Evolutionary conservation across 2,329 filamentous ascomycete genomes (phyloP).

Genomic region (Aspergillus pseudoviridinutans): DNA sequence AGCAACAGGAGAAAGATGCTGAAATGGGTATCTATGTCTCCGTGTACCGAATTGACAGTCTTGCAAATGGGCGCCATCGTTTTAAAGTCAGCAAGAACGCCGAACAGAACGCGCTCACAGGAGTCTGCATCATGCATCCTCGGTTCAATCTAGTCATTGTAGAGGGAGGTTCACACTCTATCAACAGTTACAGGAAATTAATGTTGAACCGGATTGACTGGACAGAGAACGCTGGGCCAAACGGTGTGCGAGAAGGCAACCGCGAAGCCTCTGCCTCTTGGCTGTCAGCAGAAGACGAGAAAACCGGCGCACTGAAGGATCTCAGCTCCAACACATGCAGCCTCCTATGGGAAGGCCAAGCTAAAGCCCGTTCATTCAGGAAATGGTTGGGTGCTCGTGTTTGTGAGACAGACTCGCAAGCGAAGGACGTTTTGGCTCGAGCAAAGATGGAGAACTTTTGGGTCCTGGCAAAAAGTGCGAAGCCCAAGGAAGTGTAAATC

Average conservation of each 20-base stretch:
- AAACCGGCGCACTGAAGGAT: slow-evolving; percentile 70
- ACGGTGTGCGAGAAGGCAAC: slow-evolving; percentile 53
- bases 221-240: slow-evolving; percentile 78
- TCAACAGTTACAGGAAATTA: slow-evolving; percentile 82
- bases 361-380: slow-evolving; percentile 73
- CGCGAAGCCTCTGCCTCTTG: slow-evolving; percentile 63
- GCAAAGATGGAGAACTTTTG: slow-evolving; percentile 95
- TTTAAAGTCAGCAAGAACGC: slow-evolving; percentile 93
- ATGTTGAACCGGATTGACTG: slow-evolving; percentile 94
- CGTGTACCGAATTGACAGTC: slow-evolving; percentile 82
- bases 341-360: slow-evolving; percentile 86
- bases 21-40: slow-evolving; percentile 79
- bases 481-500: slow-evolving; percentile 29
- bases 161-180: slow-evolving; percentile 81
- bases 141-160: slow-evolving; percentile 85
- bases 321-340: slow-evolving; percentile 76
- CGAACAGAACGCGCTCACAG: slow-evolving; percentile 80
- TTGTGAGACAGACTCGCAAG: slow-evolving; percentile 90
- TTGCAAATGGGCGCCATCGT: slow-evolving; percentile 89
- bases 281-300: slow-evolving; percentile 74
- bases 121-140: slow-evolving; percentile 88
- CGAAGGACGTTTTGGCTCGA: slow-evolving; percentile 71
- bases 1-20: slow-evolving; percentile 83
- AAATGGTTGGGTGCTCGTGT: slow-evolving; percentile 79
- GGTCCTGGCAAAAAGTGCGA: slow-evolving; percentile 73